Base-by-base conservation (phyloP, 495 filamentous ascomycete species). In the Aspergillus asperescens region DNA sequence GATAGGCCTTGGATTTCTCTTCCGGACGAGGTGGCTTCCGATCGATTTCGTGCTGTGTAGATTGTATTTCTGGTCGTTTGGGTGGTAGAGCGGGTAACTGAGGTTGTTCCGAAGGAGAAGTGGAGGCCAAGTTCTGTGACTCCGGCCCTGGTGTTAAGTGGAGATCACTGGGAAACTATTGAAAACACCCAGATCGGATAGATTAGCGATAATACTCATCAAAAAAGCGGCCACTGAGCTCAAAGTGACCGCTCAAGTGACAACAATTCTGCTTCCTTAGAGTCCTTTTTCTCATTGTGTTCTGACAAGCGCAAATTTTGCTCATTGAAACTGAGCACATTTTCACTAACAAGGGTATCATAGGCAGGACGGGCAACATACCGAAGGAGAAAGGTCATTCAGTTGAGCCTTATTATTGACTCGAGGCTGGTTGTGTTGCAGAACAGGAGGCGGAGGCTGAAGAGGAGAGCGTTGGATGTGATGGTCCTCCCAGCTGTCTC, bases 401-500 rank as follows among this genome's bases (percentile, higher is more conserved):
- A 34, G 23, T 18, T 34, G 32, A n/a, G 29, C 23, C 18, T 29
- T 23, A 16, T 22, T n/a, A n/a, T n/a, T n/a, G n/a, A n/a, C 40
- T 23, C 16, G 40, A 51, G 27, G 28, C 24, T 39, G 31, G 39
- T 47, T 23, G 15, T 39, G 19, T 37, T 48, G 34, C 13, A 29
- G 38, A 10, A 32, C 15, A 22, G 20, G 24, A 32, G 43, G 31
- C 24, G 10, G 22, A n/a, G 53, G 39, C 5, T 47, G 16, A 32
- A 42, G 22, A 7, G n/a, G 24, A 34, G 32, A 48, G 16, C 18
- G 40, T 38, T 43, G 22, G 9, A 15, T 37, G 9, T 49, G 31
- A 16, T 48, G 34, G 29, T 56, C 51, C 49, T 56, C 51, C 57
- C 58, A 74, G 43, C 55, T 60, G 60, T 75, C 72, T 55, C 72